Evolutionary conservation across 2,329 filamentous ascomycete species (phyloP).

Genomic region (Fusarium sp.): DNA sequence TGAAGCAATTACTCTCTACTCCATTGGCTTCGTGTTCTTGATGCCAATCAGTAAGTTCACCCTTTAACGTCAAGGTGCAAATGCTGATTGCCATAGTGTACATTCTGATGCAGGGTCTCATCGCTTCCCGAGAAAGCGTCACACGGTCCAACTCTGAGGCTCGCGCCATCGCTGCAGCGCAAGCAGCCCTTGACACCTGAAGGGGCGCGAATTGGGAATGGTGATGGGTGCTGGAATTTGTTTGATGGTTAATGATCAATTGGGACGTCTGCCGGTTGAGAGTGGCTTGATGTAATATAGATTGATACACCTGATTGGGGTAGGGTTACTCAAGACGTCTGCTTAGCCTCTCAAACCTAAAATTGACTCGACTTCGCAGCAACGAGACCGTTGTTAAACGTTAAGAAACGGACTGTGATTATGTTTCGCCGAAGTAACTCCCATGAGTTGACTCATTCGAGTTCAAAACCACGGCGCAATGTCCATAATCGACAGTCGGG

Average conservation of each 20-base stretch:
- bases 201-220: background rate
- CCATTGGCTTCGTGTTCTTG: slow-evolving; percentile 58
- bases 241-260: background rate
- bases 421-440: background rate
- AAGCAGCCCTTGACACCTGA: slow-evolving; percentile 40
- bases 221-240: background rate
- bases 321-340: background rate
- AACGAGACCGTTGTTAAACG: background rate
- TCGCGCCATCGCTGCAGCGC: slow-evolving; percentile 42
- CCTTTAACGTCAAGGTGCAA: background rate
- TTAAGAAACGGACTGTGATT: background rate
- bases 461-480: background rate
- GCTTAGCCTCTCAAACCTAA: slow-evolving; percentile 22
- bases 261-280: background rate
- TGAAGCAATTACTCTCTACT: slow-evolving; percentile 58
- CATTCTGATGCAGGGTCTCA: slow-evolving; percentile 61
- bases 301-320: slow-evolving; percentile 2
- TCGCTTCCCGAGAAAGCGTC: slow-evolving; percentile 60
- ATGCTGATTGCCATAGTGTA: slow-evolving; percentile 54
- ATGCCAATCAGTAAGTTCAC: slow-evolving; percentile 58
- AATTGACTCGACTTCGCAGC: slow-evolving; percentile 19
- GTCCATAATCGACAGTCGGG: background rate
- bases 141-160: slow-evolving; percentile 44
- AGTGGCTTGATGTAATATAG: background rate
- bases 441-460: background rate